phyloP scores from a whole-genome alignment of 2,329 filamentous ascomycete species.

The Diplodia intermedia region DNA sequence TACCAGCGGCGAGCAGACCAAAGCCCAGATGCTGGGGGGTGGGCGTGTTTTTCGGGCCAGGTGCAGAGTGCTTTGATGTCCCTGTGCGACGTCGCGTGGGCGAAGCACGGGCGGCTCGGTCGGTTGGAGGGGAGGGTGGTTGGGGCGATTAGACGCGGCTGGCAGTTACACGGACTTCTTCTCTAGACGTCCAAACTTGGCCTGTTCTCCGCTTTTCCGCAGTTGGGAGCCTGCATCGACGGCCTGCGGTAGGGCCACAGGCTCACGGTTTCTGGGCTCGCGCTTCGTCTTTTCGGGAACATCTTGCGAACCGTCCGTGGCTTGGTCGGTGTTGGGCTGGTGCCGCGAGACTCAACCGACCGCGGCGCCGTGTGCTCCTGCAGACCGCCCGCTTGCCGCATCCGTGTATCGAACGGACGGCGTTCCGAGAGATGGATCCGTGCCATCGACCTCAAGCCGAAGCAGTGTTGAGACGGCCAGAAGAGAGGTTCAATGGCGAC shows the following conservation, averaged over 20 bases:
- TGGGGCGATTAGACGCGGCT: background rate
- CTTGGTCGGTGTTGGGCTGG: background rate
- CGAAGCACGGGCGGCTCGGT: constrained; percentile 7
- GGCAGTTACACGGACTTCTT: constrained; percentile 1
- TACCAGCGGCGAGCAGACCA: background rate
- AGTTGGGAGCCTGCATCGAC: background rate
- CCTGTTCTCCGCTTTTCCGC: background rate
- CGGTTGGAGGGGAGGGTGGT: background rate
- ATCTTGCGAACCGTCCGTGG: background rate
- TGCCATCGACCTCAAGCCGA: background rate
- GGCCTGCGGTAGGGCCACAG: background rate
- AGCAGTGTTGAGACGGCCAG: background rate
- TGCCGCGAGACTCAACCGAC: background rate
- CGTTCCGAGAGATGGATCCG: background rate
- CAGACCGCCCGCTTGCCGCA: background rate
- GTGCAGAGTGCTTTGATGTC: constrained; percentile 2
- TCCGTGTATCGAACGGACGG: background rate
- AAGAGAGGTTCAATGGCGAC: background rate
- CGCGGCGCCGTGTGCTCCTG: background rate
- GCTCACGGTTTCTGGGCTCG: background rate
- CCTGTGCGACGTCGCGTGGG: constrained; percentile 20
- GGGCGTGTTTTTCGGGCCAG: constrained; percentile 1
- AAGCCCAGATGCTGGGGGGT: background rate
- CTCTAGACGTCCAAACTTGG: background rate
- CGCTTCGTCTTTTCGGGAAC: background rate